Evolutionary conservation across 768 basidiomycete genomes (phyloP).

Genomic region (Psilocybe azurescens): DNA sequence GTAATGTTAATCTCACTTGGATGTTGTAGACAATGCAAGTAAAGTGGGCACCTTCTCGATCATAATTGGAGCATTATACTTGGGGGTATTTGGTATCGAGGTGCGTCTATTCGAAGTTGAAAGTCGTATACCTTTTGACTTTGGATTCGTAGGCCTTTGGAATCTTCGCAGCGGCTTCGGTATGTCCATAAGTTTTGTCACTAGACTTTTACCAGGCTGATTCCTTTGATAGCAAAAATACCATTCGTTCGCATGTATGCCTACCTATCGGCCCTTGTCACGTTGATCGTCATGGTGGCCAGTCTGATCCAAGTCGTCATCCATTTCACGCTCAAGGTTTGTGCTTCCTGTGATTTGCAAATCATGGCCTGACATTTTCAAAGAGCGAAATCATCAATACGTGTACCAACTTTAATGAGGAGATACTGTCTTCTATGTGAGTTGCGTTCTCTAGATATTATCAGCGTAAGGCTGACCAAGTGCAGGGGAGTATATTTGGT

Average conservation of each 20-base stretch:
- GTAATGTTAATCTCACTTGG: not conserved
- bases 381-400: constrained; percentile 64
- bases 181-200: constrained; percentile 38
- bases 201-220: not conserved
- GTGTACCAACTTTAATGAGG: constrained; percentile 51
- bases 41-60: constrained; percentile 61
- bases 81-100: constrained; percentile 54
- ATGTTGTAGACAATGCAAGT: constrained; percentile 39
- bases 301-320: constrained; percentile 61
- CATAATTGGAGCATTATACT: constrained; percentile 64
- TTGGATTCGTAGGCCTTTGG: too few relatives aligned
- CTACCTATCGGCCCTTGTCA: constrained; percentile 49
- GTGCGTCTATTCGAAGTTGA: too few relatives aligned
- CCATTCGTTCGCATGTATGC: constrained; percentile 60
- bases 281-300: constrained; percentile 55
- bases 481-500: constrained; percentile 62
- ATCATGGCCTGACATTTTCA: not conserved
- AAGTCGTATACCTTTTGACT: too few relatives aligned
- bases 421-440: constrained; percentile 39
- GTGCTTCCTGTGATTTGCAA: constrained; percentile 5
- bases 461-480: constrained; percentile 1
- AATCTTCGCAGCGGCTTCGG: constrained; percentile 51
- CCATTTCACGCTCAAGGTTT: constrained; percentile 74
- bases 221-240: constrained; percentile 54
- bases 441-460: constrained; percentile 8